These are phyloP conservation scores for Erucastrum elatum DNA, from an alignment of 345 rosid species.

Conservation along the genomic window DNA sequence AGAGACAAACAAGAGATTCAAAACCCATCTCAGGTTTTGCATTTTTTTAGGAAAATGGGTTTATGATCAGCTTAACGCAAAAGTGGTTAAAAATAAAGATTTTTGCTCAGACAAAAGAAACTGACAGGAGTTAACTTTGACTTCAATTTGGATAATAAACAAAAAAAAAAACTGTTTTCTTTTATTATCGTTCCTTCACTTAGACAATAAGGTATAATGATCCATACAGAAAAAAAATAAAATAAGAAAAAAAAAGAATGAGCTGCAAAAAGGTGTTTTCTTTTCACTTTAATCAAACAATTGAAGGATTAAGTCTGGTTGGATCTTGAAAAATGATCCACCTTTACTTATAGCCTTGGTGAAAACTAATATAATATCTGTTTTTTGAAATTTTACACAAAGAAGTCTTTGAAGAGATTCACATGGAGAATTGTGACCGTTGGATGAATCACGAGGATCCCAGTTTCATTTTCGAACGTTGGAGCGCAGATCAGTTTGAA, in stretches of 20 bases:
- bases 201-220: conserved; percentile 82
- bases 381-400: conserved; percentile 23
- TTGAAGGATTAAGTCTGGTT: conserved; percentile 10
- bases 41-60: conserved; percentile 66
- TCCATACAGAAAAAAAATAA: not conserved
- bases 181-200: conserved; percentile 52
- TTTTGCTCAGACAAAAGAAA: conserved; percentile 28
- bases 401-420: conserved; percentile 52
- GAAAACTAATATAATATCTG: conserved; percentile 6
- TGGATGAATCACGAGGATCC: conserved; percentile 54
- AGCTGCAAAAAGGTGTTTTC: conserved; percentile 25
- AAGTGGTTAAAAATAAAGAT: conserved; percentile 29
- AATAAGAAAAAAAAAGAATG: not conserved
- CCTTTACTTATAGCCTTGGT: conserved; percentile 47
- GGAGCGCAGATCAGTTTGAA: conserved; percentile 66
- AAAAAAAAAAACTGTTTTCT: conserved; percentile 32
- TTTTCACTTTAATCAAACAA: conserved; percentile 26
- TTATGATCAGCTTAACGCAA: conserved; percentile 44
- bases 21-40: conserved; percentile 64
- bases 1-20: conserved; percentile 49
- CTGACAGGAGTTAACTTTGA: conserved; percentile 37
- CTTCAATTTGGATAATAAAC: conserved; percentile 39
- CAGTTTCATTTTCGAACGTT: conserved; percentile 47
- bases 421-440: conserved; percentile 71
- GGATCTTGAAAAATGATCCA: conserved; percentile 39